These are phyloP conservation scores for Russula lepida DNA, from an alignment of 768 basidiomycete genomes.

Conservation along the genomic window DNA sequence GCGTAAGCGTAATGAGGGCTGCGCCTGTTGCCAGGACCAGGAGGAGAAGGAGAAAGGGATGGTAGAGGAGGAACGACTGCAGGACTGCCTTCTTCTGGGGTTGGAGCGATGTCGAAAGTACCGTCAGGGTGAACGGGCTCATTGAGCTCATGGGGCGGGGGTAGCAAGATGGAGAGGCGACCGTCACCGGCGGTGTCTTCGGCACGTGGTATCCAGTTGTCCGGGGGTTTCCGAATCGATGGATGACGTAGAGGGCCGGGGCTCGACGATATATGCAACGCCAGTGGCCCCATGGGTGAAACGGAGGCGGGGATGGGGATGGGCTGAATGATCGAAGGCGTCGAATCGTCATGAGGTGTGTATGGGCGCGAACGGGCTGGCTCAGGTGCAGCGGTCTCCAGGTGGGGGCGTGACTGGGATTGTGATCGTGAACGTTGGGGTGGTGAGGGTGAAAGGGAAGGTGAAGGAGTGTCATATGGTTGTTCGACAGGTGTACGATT, in stretches of 20 bases:
- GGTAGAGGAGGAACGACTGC: constrained; percentile 2
- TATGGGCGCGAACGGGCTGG: constrained; percentile 17
- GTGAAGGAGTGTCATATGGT: not conserved
- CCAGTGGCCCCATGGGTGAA: not conserved
- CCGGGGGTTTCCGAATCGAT: constrained; percentile 15
- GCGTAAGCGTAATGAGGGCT: constrained; percentile 7
- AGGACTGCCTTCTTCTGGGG: constrained; percentile 18
- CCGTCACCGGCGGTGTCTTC: constrained; percentile 17
- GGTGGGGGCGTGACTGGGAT: constrained; percentile 7
- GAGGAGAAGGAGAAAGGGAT: not conserved
- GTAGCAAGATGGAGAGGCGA: constrained; percentile 16
- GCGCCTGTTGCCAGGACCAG: not conserved
- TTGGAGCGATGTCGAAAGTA: constrained; percentile 8
- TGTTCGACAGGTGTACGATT: not conserved
- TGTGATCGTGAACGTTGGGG: constrained; percentile 14
- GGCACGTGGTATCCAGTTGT: constrained; percentile 20
- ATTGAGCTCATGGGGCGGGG: constrained; percentile 18
- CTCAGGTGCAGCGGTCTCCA: not conserved
- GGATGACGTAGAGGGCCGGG: constrained; percentile 4
- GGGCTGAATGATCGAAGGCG: constrained; percentile 18
- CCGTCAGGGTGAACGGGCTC: constrained; percentile 7
- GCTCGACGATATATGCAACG: not conserved
- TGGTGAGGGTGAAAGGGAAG: not conserved
- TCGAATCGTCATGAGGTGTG: constrained; percentile 17
- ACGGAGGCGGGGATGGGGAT: constrained; percentile 13